Evolutionary conservation across 345 rosid genomes (phyloP), one percentile per base, ranked within the genome.

Genomic region (Durio zibethinus): DNA sequence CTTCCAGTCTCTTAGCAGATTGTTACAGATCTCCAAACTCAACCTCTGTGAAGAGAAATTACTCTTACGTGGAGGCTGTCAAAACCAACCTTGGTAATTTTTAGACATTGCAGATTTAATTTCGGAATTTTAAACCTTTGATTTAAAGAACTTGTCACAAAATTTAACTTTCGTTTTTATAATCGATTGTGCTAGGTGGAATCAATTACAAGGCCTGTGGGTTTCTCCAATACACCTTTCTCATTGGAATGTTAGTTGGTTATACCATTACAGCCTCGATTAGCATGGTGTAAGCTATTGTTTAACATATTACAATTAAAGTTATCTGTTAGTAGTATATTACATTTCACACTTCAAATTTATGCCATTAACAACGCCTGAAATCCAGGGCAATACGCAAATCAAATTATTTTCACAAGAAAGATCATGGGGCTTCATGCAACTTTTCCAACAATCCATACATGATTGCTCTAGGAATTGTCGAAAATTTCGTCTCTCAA

Each of bases 211-310:
- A 77, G 78, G 7, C 83, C 33, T 85, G 88, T 79, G 87, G 82
- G 11, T 33, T 78, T 4, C 73, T 82, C 76, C 90, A 87, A 10
- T 83, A 84, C 76, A 62, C 77, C 20, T 66, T 78, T 20, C 77
- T 84, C 0, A 77, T 82, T 71, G 90, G 89, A n/a, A 74, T 79
- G 45, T 80, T 83, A 27, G 79, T 89, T 23, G 92, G 92, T 15
- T n/a, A n/a, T n/a, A n/a, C n/a, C n/a, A n/a, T n/a, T n/a, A n/a
- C n/a, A n/a, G n/a, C n/a, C n/a, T n/a, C n/a, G n/a, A n/a, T n/a
- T n/a, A n/a, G n/a, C n/a, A n/a, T n/a, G n/a, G n/a, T n/a, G n/a
- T n/a, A n/a, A n/a, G n/a, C n/a, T n/a, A n/a, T n/a, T n/a, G n/a
- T n/a, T n/a, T n/a, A n/a, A n/a, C n/a, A n/a, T n/a, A n/a, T n/a